Conservation (phyloP, 2,329 filamentous ascomycete species). For the Colletotrichum ledebouriae region DNA sequence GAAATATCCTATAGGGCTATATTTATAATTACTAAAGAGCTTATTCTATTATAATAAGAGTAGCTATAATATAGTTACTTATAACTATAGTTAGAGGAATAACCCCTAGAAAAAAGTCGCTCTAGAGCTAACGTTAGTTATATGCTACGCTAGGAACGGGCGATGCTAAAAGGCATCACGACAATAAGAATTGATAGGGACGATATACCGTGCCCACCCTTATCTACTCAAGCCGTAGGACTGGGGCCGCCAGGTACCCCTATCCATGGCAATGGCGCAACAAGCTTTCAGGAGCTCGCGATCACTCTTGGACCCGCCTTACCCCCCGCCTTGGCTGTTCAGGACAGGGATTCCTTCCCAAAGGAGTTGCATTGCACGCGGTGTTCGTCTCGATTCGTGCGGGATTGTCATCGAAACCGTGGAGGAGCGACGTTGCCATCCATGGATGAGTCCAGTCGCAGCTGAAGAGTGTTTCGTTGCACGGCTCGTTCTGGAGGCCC, state of each 20-base stretch:
- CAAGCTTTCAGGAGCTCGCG: conserved; percentile 40
- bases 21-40: too few species aligned
- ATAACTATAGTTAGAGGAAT: too few species aligned
- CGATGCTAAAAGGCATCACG: too few species aligned
- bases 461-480: not conserved
- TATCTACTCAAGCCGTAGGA: conserved; percentile 4
- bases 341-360: not conserved
- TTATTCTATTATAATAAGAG: too few species aligned
- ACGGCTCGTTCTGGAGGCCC: not conserved
- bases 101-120: too few species aligned
- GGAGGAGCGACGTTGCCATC: conserved; percentile 1
- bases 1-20: too few species aligned
- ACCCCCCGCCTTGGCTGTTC: conserved; percentile 30
- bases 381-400: conserved; percentile 1
- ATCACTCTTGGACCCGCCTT: conserved; percentile 34
- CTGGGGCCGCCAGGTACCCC: not conserved
- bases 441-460: not conserved
- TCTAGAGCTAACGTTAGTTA: too few species aligned
- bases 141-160: too few species aligned
- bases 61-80: too few species aligned
- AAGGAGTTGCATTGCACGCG: not conserved
- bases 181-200: not conserved
- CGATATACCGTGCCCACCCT: not conserved
- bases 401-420: conserved; percentile 1
- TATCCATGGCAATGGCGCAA: conserved; percentile 32